These are phyloP conservation scores for Solanum dulcamara DNA, from an alignment of 257 asterid species.

Conservation along the genomic window DNA sequence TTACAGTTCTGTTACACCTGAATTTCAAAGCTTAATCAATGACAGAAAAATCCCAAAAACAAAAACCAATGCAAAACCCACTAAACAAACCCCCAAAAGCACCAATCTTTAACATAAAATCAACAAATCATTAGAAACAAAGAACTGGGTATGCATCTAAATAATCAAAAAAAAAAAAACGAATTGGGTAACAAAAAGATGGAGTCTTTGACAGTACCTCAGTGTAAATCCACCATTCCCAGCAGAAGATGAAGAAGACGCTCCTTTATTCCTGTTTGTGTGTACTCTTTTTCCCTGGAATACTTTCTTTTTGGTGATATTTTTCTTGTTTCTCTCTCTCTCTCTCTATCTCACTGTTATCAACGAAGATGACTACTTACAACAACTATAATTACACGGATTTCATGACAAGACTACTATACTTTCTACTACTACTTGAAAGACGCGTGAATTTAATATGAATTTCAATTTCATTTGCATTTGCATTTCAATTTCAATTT, in stretches of 20 bases:
- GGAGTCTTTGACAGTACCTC: neutral
- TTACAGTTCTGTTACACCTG: neutral
- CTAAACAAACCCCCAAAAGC: neutral
- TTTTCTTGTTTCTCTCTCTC: neutral
- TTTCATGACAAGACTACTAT: constrained; percentile 26
- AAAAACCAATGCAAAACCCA: neutral
- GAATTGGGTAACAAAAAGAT: neutral
- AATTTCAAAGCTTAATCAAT: neutral
- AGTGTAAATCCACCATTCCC: neutral
- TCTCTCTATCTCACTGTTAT: constrained; percentile 9
- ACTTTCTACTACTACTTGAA: constrained; percentile 10
- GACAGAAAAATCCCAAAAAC: neutral
- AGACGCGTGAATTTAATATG: constrained; percentile 59
- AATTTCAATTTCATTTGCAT: constrained; percentile 43
- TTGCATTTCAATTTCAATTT: constrained; percentile 43
- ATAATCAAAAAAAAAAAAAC: neutral
- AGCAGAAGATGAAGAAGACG: neutral
- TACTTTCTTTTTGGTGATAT: neutral
- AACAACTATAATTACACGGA: constrained; percentile 44
- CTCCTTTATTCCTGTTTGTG: neutral
- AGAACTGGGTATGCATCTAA: neutral
- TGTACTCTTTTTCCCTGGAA: neutral
- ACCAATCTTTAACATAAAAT: neutral
- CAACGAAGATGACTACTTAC: constrained; percentile 8
- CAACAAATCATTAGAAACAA: neutral